Conservation (phyloP, 768 basidiomycete species). For the Candolleomyces aberdarensis region DNA sequence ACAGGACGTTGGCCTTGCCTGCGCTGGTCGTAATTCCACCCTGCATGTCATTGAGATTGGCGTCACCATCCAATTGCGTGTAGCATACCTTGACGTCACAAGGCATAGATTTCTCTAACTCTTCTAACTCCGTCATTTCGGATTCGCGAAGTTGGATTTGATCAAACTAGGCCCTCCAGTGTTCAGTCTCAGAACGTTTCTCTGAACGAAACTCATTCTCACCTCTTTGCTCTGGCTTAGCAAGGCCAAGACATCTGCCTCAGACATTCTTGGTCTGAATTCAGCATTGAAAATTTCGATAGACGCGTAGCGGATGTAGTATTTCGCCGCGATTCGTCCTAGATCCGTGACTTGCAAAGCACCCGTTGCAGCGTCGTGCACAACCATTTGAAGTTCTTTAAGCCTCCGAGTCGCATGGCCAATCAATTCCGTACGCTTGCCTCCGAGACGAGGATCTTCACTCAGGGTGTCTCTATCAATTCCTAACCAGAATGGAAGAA, state of each 20-base stretch:
- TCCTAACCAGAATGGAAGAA: constrained; percentile 41
- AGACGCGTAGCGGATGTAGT: constrained; percentile 85
- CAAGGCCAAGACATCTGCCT: constrained; percentile 87
- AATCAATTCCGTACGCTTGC: constrained; percentile 67
- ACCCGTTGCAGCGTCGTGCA: constrained; percentile 56
- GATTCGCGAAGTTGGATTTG: constrained; percentile 93
- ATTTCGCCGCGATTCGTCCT: constrained; percentile 95
- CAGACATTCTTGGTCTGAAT: constrained; percentile 82
- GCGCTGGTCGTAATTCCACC: constrained; percentile 51
- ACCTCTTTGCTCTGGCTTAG: constrained; percentile 92
- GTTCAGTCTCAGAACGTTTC: background rate
- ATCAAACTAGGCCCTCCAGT: constrained; percentile 60
- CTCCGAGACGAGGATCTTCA: constrained; percentile 73
- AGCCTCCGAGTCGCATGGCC: constrained; percentile 63
- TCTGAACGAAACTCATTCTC: constrained; percentile 11
- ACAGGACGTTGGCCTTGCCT: constrained; percentile 91
- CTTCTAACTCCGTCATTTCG: constrained; percentile 79
- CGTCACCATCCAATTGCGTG: background rate
- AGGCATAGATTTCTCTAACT: constrained; percentile 63
- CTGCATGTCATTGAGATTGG: constrained; percentile 29
- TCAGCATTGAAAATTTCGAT: constrained; percentile 82
- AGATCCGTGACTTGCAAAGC: constrained; percentile 79
- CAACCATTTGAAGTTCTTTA: constrained; percentile 75
- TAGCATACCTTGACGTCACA: constrained; percentile 73
- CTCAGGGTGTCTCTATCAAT: constrained; percentile 62